Base-by-base conservation (phyloP, 164 flowering plant genomes). In the Magnolia changhungtana region DNA sequence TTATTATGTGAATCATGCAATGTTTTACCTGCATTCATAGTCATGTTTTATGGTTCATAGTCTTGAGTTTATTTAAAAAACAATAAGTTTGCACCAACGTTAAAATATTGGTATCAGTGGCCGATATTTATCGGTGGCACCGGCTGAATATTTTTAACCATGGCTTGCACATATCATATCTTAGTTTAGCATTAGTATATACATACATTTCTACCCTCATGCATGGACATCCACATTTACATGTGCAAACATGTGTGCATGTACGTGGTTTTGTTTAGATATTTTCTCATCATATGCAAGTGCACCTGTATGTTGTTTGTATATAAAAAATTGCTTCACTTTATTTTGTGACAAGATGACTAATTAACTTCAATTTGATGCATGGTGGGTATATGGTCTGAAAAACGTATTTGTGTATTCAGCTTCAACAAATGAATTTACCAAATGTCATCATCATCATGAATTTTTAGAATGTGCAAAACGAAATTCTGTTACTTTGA, bases 1-100 rank as follows among this genome's bases (percentile, higher is more conserved):
- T 37, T 37, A 5, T 37, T 37, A 5, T 37, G 45, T 37, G 70
- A 79, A 77, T 74, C 85, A 69, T 81, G 89, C 84, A 80, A 80
- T 24, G 21, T 50, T 52, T 11, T 37, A 37, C 7, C 45, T 4
- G 45, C 45, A 37, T 37, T 3, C 45, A 3, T 37, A 37, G 45
- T 37, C 7, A 5, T 37, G 45, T 7, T 37, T 37, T 37, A 37
- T 37, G 45, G 45, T 37, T 37, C 45, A 37, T 37, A 37, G 45
- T 37, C 45, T 37, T 37, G 45, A 37, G 45, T 37, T 37, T 37
- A 21, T 24, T n/a, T 11, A 19, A 61, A 61, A 61, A 37, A 37
- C 45, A 37, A 37, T 37, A 37, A 37, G 45, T 37, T 37, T 37
- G 45, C 45, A 3, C 6, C 45, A 37, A 37, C 0, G 45, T 37